Evolutionary conservation across 2,329 filamentous ascomycete genomes (phyloP).

Genomic region (Fusarium sp.): DNA sequence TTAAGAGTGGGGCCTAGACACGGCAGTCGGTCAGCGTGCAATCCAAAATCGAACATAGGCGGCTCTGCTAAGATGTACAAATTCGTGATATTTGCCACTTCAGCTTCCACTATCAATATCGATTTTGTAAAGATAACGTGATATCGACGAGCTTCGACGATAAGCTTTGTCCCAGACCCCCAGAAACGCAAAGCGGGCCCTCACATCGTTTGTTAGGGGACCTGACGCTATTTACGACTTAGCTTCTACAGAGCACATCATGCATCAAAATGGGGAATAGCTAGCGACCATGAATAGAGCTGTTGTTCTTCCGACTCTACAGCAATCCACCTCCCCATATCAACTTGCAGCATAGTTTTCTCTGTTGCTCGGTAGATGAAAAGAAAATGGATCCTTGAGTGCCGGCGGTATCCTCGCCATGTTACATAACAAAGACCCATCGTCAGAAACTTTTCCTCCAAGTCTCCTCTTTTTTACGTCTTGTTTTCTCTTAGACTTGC

Average conservation of each 20-base stretch:
- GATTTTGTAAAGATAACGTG: background rate
- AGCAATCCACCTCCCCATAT: constrained; percentile 3
- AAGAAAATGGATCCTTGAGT: constrained; percentile 18
- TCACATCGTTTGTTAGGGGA: constrained; percentile 9
- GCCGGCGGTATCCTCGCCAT: constrained; percentile 25
- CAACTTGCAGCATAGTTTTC: constrained; percentile 7
- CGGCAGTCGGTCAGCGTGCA: constrained; percentile 44
- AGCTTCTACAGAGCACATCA: constrained; percentile 16
- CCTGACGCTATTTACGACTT: constrained; percentile 20
- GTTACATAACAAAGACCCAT: constrained; percentile 36
- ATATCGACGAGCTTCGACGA: background rate
- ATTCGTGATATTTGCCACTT: constrained; percentile 36
- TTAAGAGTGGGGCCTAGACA: constrained; percentile 38
- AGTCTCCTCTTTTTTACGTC: constrained; percentile 41
- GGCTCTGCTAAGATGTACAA: constrained; percentile 36
- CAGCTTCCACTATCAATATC: constrained; percentile 10
- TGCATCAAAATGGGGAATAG: constrained; percentile 40
- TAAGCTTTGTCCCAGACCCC: background rate
- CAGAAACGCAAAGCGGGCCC: background rate
- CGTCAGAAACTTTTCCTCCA: constrained; percentile 14
- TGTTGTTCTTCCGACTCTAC: background rate
- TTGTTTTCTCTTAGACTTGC: constrained; percentile 17
- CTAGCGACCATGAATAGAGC: background rate
- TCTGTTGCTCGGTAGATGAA: constrained; percentile 21
- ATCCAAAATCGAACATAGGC: constrained; percentile 5